Percentiles rank a stretch among this genome's conserved stretches.
Evolutionary conservation across 345 rosid species (phyloP).

Genomic region (Euphorbia peplus): DNA sequence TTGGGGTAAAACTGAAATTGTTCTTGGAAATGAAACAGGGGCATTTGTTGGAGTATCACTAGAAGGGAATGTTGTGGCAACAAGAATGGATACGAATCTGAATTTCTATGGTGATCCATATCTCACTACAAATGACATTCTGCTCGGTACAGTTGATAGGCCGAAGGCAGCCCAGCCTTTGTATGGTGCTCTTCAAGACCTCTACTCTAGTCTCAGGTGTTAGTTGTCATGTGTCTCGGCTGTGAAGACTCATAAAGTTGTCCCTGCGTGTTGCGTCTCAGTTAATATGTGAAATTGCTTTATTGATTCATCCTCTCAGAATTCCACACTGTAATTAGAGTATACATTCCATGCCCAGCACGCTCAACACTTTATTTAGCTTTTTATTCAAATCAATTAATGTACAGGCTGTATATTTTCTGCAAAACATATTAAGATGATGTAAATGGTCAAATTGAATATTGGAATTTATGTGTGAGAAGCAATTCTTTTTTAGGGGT

Average conservation of each 20-base stretch:
- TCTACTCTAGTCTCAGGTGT: slow-evolving; percentile 37
- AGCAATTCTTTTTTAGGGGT: no score
- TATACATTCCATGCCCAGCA: not conserved
- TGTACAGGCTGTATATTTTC: not conserved
- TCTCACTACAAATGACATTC: slow-evolving; percentile 69
- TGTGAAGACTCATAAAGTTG: not conserved
- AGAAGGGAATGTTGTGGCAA: slow-evolving; percentile 81
- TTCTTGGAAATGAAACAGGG: slow-evolving; percentile 42
- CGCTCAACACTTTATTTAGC: not conserved
- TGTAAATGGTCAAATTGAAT: not conserved
- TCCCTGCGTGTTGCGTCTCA: not conserved
- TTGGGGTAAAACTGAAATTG: not conserved
- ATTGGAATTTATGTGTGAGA: not conserved
- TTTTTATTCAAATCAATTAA: not conserved
- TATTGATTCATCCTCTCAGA: not conserved
- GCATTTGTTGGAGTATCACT: slow-evolving; percentile 96
- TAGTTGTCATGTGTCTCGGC: not conserved
- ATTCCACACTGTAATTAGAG: not conserved
- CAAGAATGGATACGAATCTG: slow-evolving; percentile 82
- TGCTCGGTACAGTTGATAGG: slow-evolving; percentile 72
- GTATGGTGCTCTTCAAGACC: slow-evolving; percentile 61
- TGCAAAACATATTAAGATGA: not conserved
- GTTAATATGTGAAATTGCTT: not conserved
- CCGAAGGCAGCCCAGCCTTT: slow-evolving; percentile 94
- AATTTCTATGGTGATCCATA: slow-evolving; percentile 92